phyloP scores from a whole-genome alignment of 75 land plant species.

The Selaginella moellendorffii region DNA sequence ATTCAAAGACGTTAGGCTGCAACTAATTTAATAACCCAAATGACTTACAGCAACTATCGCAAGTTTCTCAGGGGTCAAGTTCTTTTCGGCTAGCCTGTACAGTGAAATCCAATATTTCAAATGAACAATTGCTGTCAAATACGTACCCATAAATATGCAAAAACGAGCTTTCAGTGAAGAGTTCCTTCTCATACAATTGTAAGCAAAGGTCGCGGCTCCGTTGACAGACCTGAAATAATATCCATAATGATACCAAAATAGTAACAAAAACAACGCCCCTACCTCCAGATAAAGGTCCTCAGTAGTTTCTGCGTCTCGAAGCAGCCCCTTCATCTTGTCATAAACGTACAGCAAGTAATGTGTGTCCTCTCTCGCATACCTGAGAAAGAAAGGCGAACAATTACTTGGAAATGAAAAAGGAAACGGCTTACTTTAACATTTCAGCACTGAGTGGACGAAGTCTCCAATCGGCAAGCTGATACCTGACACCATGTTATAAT shows the following conservation, averaged over 20 bases:
- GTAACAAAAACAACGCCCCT: not conserved
- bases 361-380: constrained; percentile 94
- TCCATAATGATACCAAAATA: not conserved
- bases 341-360: constrained; percentile 72
- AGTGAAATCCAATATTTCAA: not conserved
- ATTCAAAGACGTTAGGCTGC: not conserved
- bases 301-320: constrained; percentile 21
- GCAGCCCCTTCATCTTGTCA: constrained; percentile 42
- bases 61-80: constrained; percentile 53
- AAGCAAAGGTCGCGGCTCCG: constrained; percentile 75
- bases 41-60: constrained; percentile 69
- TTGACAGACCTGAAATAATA: constrained; percentile 47
- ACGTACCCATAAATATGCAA: constrained; percentile 66
- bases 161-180: constrained; percentile 64
- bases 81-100: constrained; percentile 42
- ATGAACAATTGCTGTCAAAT: not conserved
- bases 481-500: constrained; percentile 36
- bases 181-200: constrained; percentile 81
- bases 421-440: constrained; percentile 85
- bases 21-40: not conserved
- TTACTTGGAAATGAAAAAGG: too few species aligned
- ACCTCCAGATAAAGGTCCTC: constrained; percentile 46
- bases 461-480: constrained; percentile 98
- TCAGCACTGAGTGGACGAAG: constrained; percentile 70
- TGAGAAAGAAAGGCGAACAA: constrained; percentile 25